phyloP scores from a whole-genome alignment of 106 monocot genomes.

The Dioscorea alata region DNA sequence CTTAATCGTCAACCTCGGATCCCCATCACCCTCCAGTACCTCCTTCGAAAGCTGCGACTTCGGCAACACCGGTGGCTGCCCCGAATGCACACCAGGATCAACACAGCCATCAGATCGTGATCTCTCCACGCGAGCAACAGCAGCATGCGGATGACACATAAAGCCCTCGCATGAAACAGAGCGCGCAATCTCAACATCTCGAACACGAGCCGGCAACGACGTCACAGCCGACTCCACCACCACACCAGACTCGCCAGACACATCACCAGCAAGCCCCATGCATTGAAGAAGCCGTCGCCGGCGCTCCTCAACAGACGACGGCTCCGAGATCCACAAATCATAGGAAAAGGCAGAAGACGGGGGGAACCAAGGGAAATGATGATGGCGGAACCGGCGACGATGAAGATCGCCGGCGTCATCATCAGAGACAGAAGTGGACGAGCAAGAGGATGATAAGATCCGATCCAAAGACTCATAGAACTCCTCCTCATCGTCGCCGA shows the following conservation, averaged over 20 bases:
- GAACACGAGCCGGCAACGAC: background rate
- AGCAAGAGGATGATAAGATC: conserved; percentile 71
- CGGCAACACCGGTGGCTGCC: background rate
- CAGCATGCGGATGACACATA: background rate
- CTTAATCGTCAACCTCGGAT: conserved; percentile 46
- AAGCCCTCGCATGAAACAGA: conserved; percentile 27
- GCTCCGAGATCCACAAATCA: conserved; percentile 75
- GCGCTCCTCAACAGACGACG: conserved; percentile 67
- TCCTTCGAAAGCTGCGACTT: conserved; percentile 2
- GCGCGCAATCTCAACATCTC: conserved; percentile 22
- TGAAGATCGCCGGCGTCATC: conserved; percentile 21
- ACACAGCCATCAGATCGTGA: conserved; percentile 54
- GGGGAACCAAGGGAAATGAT: conserved; percentile 6
- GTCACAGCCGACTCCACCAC: background rate
- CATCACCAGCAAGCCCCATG: conserved; percentile 59
- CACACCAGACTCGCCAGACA: conserved; percentile 3
- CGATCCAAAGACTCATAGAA: conserved; percentile 80
- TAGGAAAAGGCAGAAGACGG: conserved; percentile 24
- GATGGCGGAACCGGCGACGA: conserved; percentile 8
- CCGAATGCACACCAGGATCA: conserved; percentile 8
- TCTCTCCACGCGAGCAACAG: conserved; percentile 11
- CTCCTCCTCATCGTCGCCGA: conserved; percentile 47
- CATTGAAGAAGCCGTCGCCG: conserved; percentile 62
- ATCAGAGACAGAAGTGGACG: conserved; percentile 71
- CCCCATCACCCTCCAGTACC: background rate